A percentile compares a stretch with the other conserved stretches of the same genome.
These are phyloP conservation scores for Lactarius trivialis DNA, from an alignment of 768 basidiomycete genomes.

Conservation along the genomic window DNA sequence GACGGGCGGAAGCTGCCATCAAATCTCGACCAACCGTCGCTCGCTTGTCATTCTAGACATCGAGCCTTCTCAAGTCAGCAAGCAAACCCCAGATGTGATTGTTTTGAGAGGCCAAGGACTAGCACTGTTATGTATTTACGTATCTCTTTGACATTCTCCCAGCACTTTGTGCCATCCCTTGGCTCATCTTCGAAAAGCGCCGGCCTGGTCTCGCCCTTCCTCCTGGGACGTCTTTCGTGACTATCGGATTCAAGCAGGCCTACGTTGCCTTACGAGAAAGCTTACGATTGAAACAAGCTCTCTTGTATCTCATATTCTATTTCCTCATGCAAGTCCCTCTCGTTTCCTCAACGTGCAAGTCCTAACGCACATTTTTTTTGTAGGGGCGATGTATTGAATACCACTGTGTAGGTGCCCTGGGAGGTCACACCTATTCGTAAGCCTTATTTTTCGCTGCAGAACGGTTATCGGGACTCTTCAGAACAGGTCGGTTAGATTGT, in stretches of 20 bases:
- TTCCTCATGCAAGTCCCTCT: constrained; percentile 55
- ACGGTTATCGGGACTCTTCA: constrained; percentile 68
- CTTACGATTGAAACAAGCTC: constrained; percentile 62
- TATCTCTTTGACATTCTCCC: background rate
- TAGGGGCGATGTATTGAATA: constrained; percentile 73
- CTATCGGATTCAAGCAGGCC: constrained; percentile 63
- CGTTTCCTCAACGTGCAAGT: background rate
- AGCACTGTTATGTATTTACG: background rate
- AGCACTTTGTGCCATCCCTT: constrained; percentile 66
- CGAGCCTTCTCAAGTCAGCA: background rate
- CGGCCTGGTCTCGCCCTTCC: constrained; percentile 60
- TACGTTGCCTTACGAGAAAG: constrained; percentile 59
- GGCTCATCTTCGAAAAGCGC: constrained; percentile 65
- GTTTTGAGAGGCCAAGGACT: background rate
- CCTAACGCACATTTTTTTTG: background rate
- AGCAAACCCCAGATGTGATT: background rate
- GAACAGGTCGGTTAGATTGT: constrained; percentile 43
- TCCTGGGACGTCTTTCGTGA: constrained; percentile 45
- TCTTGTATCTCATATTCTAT: constrained; percentile 67
- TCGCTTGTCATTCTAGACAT: constrained; percentile 33
- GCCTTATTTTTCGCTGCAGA: constrained; percentile 30
- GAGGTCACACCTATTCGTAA: background rate
- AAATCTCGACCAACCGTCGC: constrained; percentile 54
- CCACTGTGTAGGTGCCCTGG: constrained; percentile 52
- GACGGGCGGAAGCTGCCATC: constrained; percentile 81